Percentiles rank a stretch among this genome's conserved stretches.
Conservation (phyloP, 2,329 filamentous ascomycete genomes). For the Penicillium sp. region DNA sequence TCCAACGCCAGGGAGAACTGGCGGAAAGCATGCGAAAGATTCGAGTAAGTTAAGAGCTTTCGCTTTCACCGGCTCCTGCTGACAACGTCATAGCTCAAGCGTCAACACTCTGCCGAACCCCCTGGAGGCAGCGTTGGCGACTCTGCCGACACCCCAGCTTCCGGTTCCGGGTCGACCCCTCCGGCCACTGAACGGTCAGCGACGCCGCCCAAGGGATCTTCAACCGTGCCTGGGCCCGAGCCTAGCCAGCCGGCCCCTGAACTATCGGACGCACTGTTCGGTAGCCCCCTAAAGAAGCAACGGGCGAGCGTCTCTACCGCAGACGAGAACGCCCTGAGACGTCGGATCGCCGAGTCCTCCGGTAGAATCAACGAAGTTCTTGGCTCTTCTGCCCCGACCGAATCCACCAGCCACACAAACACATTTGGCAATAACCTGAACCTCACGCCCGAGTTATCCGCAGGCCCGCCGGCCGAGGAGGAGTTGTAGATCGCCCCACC, state of each 20-base stretch:
- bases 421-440: slow-evolving; percentile 20
- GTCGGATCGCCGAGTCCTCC: slow-evolving; percentile 43
- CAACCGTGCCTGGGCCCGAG: slow-evolving; percentile 21
- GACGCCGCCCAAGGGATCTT: slow-evolving; percentile 35
- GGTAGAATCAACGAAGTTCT: slow-evolving; percentile 42
- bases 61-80: slow-evolving; percentile 5
- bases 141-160: slow-evolving; percentile 39
- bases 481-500: slow-evolving; percentile 27
- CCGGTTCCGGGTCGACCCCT: slow-evolving; percentile 40
- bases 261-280: slow-evolving; percentile 40
- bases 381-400: slow-evolving; percentile 20
- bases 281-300: slow-evolving; percentile 52
- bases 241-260: slow-evolving; percentile 24
- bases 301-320: slow-evolving; percentile 48
- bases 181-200: slow-evolving; percentile 37
- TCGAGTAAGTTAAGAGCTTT: slow-evolving; percentile 52
- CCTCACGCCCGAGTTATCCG: slow-evolving; percentile 5
- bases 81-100: slow-evolving; percentile 57
- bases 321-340: slow-evolving; percentile 43
- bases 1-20: slow-evolving; percentile 61
- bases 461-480: slow-evolving; percentile 28
- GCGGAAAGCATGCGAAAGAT: slow-evolving; percentile 67
- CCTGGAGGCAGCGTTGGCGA: slow-evolving; percentile 38
- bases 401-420: slow-evolving; percentile 8
- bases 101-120: slow-evolving; percentile 65